Conservation (phyloP, 1,284 basidiomycete genomes). For the Mrakiaceae sp. region DNA sequence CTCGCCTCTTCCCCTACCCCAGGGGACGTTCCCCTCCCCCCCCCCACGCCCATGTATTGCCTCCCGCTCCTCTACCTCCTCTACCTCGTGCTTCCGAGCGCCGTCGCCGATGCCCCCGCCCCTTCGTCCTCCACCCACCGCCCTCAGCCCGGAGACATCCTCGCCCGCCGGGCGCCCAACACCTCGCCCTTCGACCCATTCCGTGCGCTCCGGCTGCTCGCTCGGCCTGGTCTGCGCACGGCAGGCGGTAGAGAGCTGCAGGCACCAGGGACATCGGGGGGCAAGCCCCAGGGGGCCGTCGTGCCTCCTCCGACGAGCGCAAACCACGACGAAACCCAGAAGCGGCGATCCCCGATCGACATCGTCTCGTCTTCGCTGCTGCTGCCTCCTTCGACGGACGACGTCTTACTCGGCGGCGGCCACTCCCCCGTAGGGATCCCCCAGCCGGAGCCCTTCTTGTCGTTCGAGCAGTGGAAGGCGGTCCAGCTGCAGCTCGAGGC, state of each 20-base stretch:
- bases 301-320: not conserved
- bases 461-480: conserved; percentile 81
- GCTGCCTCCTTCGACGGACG: not conserved
- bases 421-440: not conserved
- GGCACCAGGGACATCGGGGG: not conserved
- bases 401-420: not conserved
- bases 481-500: conserved; percentile 25
- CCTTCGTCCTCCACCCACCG: no score
- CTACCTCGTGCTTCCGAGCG: no score
- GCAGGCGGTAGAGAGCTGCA: not conserved
- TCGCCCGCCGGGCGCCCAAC: no score
- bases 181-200: conserved; percentile 4
- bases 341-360: not conserved
- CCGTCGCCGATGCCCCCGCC: no score
- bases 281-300: not conserved
- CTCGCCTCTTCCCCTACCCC: no score
- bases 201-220: not conserved
- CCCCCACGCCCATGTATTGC: no score
- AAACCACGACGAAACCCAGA: not conserved
- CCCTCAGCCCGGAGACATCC: no score
- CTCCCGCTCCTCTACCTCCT: no score
- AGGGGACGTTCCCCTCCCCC: no score
- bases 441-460: conserved; percentile 41
- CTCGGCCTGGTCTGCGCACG: no score
- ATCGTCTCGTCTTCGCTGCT: not conserved